A percentile compares a stretch with the other conserved stretches of the same genome.
phyloP scores from a whole-genome alignment of 768 basidiomycete species.

The Vararia minispora region DNA sequence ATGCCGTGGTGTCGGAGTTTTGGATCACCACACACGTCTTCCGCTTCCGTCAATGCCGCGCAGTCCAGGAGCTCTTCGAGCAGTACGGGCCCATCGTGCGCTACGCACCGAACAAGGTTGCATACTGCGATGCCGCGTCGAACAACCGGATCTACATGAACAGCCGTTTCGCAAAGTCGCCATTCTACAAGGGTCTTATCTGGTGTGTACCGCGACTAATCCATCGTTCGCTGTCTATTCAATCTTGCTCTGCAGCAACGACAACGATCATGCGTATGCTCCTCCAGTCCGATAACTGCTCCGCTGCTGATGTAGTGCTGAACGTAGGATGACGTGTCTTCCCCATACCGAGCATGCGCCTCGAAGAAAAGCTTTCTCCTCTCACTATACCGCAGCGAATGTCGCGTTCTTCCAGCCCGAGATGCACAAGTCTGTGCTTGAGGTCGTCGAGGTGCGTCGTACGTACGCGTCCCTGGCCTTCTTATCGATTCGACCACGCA shows the following conservation, averaged over 20 bases:
- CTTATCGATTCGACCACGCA: no score
- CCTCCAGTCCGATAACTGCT: no score
- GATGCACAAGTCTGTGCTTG: slow-evolving; percentile 48
- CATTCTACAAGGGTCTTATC: no score
- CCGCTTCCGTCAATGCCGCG: slow-evolving; percentile 64
- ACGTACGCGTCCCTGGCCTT: no score
- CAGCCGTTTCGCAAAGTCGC: no score
- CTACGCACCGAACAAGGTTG: slow-evolving; percentile 65
- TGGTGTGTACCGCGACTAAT: no score
- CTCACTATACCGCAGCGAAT: slow-evolving; percentile 58
- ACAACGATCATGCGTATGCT: no score
- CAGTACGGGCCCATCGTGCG: slow-evolving; percentile 70
- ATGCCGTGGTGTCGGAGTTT: slow-evolving; percentile 60
- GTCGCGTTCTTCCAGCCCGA: slow-evolving; percentile 62
- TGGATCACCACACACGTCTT: slow-evolving; percentile 68
- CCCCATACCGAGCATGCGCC: slow-evolving; percentile 58
- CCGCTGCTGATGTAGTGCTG: no score
- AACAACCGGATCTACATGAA: no score
- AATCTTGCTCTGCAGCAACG: no score
- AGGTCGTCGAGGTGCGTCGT: slow-evolving; percentile 57
- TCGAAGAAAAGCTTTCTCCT: slow-evolving; percentile 66
- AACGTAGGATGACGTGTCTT: slow-evolving; percentile 74
- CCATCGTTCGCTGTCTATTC: no score
- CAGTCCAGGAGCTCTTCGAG: slow-evolving; percentile 57
- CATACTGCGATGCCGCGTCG: no score